Base-by-base conservation (phyloP, 768 basidiomycete species). In the Suillus brevipes region DNA sequence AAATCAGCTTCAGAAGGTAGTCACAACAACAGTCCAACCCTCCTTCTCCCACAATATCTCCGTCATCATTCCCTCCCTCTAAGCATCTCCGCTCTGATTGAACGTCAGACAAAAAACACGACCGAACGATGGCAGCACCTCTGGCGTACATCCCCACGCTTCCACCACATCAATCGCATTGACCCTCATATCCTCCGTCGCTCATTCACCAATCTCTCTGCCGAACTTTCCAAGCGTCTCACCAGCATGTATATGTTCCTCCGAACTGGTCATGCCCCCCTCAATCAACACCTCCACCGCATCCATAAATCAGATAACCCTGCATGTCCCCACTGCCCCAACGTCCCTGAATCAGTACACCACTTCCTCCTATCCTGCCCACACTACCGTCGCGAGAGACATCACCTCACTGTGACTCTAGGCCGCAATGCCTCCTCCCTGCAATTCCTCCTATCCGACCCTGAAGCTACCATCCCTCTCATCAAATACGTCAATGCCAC, bases 361-460 rank as follows among this genome's bases (percentile, higher is more conserved):
- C 31, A 31, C 31, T 78, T 58, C 62, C 61, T 79, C 1, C 45
- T 74, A 12, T 16, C 64, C 4, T 80, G 78, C 73, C 63, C 53
- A 2, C 37, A 37, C 37, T 37, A 12, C 37, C 10, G 9, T 37
- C 2, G 5, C 2, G 31, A 31, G 5, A 2, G 31, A 31, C 31
- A 31, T 5, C 31, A 3, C 31, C 31, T 31, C 31, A 31, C 31
- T 3, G 31, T 31, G 31, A 5, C 31, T 5, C 31, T 31, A 2
- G 31, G 31, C 31, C 31, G 5, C 5, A 31, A 31, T 5, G 31
- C 31, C 31, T 31, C 31, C 2, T 31, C 31, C 31, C 2, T 31
- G 3, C 31, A 31, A 31, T 31, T 31, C 31, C 31, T 31, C 31
- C 31, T 31, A 2, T 31, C 31, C 2, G 31, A 31, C 2, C 31